Evolutionary conservation across 2,329 filamentous ascomycete genomes (phyloP), one percentile per base, ranked within the genome.

Genomic region (Zymoseptoria brevis): DNA sequence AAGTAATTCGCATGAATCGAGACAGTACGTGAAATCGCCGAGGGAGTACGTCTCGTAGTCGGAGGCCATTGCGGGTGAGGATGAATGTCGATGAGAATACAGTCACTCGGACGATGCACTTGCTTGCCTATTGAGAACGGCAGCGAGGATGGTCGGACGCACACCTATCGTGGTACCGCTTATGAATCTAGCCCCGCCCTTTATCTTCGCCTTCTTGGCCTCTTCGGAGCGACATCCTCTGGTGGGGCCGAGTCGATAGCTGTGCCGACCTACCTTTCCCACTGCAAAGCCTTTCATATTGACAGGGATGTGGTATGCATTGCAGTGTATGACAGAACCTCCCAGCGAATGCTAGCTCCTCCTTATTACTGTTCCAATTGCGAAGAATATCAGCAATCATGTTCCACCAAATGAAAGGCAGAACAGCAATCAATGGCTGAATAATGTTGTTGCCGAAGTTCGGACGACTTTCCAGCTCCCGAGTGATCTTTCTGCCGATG

Each of bases 31-130:
- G 60, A 72, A 73, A 61, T 74, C 71, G 22, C 72, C 72, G 1
- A 74, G 64, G n/a, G 62, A 29, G 68, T 80, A 87, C 1, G 73
- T 81, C 58, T 82, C 68, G 63, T 76, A 77, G 41, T 64, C 57
- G 5, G 55, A 49, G 19, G 54, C 45, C 64, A 68, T 67, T 30
- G 19, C 51, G 22, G 35, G 7, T 45, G 35, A 16, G 13, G 5
- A n/a, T 54, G 13, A 30, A 54, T 45, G 35, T 45, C 35, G 11
- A 45, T 11, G 5, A 16, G 35, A 45, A 16, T n/a, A 45, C 35
- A 45, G 16, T 45, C 35, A n/a, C 8, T 41, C 35, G 35, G 13
- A 16, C 35, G 35, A 45, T 13, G 16, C 16, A 45, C 35, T 16
- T 7, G 35, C 5, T 45, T 6, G 26, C 35, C 13, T n/a, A 45